Percentiles rank a stretch among this genome's conserved stretches.
phyloP scores from a whole-genome alignment of 2,329 filamentous ascomycete species.

The Verruconis gallopava region DNA sequence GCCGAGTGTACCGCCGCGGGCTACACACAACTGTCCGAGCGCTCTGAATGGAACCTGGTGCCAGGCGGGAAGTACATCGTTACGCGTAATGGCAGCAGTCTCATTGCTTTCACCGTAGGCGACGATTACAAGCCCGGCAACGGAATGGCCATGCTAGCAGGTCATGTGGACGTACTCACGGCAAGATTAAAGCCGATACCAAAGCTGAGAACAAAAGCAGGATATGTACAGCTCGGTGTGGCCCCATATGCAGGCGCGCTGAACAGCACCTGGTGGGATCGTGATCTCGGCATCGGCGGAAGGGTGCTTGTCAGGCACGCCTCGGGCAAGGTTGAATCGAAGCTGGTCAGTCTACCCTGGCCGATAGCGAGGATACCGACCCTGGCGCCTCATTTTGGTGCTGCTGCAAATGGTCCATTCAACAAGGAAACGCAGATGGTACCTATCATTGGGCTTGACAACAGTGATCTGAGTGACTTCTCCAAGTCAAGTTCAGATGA shows the following conservation, averaged over 20 bases:
- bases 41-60: conserved; percentile 69
- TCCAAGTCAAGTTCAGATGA: conserved; percentile 18
- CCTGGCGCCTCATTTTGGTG: conserved; percentile 85
- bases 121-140: conserved; percentile 71
- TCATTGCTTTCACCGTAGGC: conserved; percentile 78
- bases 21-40: conserved; percentile 66
- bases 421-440: conserved; percentile 92
- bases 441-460: conserved; percentile 82
- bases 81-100: conserved; percentile 69
- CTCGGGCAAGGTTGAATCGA: conserved; percentile 62
- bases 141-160: conserved; percentile 76
- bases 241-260: conserved; percentile 84
- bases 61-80: conserved; percentile 81
- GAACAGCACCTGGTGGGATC: conserved; percentile 92
- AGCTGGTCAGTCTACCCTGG: conserved; percentile 85
- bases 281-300: conserved; percentile 82
- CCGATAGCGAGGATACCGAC: conserved; percentile 88
- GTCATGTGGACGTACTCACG: conserved; percentile 86
- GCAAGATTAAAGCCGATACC: conserved; percentile 76
- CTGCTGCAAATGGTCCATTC: conserved; percentile 49
- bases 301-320: conserved; percentile 71
- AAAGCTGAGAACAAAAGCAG: conserved; percentile 68
- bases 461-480: conserved; percentile 36
- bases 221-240: conserved; percentile 70
- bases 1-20: conserved; percentile 57